These are phyloP conservation scores for Cryptococcus deneoformans DNA, from an alignment of 1,284 basidiomycete genomes.

Conservation along the genomic window DNA sequence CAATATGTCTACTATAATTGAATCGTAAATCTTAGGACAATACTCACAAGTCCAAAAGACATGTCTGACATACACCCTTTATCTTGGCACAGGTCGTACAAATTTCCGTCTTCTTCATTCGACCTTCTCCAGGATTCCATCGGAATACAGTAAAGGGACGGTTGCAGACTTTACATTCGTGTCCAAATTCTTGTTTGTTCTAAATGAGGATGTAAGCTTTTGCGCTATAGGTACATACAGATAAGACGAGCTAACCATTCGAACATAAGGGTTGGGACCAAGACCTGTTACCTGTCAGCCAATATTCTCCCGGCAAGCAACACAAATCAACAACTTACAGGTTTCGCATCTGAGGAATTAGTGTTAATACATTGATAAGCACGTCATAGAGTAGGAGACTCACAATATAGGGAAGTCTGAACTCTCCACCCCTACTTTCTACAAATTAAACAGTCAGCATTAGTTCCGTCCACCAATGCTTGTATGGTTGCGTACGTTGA, in stretches of 20 bases:
- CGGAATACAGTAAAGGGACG: conserved; percentile 96
- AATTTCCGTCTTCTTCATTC: conserved; percentile 97
- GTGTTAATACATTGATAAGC: conserved; percentile 47
- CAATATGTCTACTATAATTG: too few species aligned
- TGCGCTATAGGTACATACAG: not conserved
- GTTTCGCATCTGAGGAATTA: conserved; percentile 75
- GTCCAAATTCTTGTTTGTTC: conserved; percentile 96
- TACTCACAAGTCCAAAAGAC: conserved; percentile 74
- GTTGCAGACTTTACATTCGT: conserved; percentile 85
- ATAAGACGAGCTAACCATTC: conserved; percentile 65
- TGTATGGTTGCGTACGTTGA: conserved; percentile 40
- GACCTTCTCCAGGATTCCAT: conserved; percentile 92
- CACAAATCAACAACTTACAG: conserved; percentile 57
- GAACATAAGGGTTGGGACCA: conserved; percentile 80
- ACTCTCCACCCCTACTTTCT: conserved; percentile 50
- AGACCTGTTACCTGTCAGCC: conserved; percentile 58
- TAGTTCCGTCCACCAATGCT: not conserved
- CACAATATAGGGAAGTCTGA: conserved; percentile 50
- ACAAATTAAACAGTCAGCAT: not conserved
- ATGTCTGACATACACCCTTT: conserved; percentile 99
- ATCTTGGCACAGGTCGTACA: conserved; percentile 99
- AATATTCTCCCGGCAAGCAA: not conserved
- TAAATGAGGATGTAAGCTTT: conserved; percentile 23
- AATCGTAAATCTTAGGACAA: too few species aligned
- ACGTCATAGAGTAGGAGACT: conserved; percentile 11